Evolutionary conservation across 2,329 filamentous ascomycete species (phyloP).

Genomic region (Ceratocystis albifundus): DNA sequence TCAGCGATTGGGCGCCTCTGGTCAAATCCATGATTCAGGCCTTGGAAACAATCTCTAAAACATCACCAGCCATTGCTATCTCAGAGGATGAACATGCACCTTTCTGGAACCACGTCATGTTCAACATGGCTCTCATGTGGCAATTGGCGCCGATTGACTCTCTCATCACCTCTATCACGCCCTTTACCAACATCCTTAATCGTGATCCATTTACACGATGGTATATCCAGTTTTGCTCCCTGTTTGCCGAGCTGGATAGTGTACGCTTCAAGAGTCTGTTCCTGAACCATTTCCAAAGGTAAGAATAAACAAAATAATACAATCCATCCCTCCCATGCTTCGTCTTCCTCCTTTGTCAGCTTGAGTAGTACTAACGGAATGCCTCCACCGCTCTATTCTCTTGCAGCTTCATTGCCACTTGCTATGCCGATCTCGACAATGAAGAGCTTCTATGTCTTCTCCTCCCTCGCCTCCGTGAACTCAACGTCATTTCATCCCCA

Average conservation of each 20-base stretch:
- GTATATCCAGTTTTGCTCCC: slow-evolving; percentile 78
- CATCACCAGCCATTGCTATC: slow-evolving; percentile 29
- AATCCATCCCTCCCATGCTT: no score
- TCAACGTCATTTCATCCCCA: slow-evolving; percentile 42
- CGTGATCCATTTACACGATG: slow-evolving; percentile 53
- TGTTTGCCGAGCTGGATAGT: slow-evolving; percentile 61
- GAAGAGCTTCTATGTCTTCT: slow-evolving; percentile 59
- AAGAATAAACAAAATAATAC: slow-evolving; percentile 22
- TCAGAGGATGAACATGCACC: slow-evolving; percentile 31
- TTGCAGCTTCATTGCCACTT: slow-evolving; percentile 57
- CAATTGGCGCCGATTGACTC: slow-evolving; percentile 69
- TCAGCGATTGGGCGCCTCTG: slow-evolving; percentile 59
- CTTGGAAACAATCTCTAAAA: slow-evolving; percentile 39
- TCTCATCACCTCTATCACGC: slow-evolving; percentile 56
- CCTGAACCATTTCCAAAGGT: slow-evolving; percentile 70
- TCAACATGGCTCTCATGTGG: slow-evolving; percentile 54
- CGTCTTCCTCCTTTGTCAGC: no score
- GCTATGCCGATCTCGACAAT: slow-evolving; percentile 56
- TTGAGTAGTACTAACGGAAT: not conserved
- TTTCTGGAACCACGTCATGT: slow-evolving; percentile 49
- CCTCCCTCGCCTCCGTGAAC: slow-evolving; percentile 52
- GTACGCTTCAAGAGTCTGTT: slow-evolving; percentile 70
- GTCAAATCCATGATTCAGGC: slow-evolving; percentile 45
- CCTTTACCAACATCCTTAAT: slow-evolving; percentile 53
- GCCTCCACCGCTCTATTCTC: not conserved